Evolutionary conservation across 495 filamentous ascomycete species (phyloP), one percentile per base, ranked within the genome.

Genomic region (Astrothelium macrocarpum): DNA sequence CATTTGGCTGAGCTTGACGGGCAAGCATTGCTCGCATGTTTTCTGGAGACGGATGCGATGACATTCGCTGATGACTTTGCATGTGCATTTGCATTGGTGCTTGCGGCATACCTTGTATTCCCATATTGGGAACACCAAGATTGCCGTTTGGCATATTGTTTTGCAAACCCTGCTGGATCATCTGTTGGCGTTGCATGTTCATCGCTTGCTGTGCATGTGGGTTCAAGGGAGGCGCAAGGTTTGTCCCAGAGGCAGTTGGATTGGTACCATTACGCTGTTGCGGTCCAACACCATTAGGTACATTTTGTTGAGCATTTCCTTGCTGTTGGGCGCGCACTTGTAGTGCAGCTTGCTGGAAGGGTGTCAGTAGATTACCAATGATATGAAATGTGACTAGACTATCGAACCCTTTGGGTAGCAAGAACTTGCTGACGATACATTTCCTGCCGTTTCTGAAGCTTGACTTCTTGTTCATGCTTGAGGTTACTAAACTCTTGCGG

Each of bases 401-500:
- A 53, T 61, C 77, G 69, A 82, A 89, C 88, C 76, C 83, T 81
- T 70, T 84, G 81, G 62, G 80, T 77, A 49, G 81, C 79, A 61
- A 82, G 76, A 73, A 82, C 76, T 69, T 90, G 86, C 69, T 85
- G 81, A 26, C 85, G 82, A 64, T 88, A 84, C 32, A 83, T 78
- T 66, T 84, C 81, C 75, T 90, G 85, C 68, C 85, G 83, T 75
- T 95, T 90, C 46, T 83, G 82, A 53, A 89, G 73, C 64, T 89
- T 89, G 68, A 89, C 74, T 62, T 97, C 92, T 34, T 87, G 84
- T 62, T 97, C 91, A 72, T 87, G 84, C 72, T 93, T 91, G 69
- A 96, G 79, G 32, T 89, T 82, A 70, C 91, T 96, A 70, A 96
- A 93, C 60, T 95, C 90, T 67, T 89, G 85, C 0, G 94, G 92